Conservation (phyloP, 2,329 filamentous ascomycete genomes). For the Aspergillus sp. region DNA sequence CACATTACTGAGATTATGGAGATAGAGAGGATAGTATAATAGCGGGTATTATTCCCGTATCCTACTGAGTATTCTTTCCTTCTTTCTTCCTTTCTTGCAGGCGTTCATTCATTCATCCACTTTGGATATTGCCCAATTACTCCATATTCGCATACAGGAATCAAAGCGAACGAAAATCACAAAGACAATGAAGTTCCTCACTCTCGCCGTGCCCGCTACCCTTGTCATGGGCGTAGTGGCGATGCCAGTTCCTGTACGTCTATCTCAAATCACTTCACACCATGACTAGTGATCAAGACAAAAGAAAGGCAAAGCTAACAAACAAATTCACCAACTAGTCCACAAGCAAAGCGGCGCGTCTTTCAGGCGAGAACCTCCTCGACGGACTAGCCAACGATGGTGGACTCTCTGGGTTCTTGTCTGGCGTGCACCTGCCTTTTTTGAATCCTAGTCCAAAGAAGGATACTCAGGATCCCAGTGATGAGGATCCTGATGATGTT, state of each 20-base stretch:
- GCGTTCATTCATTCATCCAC: background rate
- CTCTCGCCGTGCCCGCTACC: conserved; percentile 1
- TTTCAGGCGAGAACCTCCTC: background rate
- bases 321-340: background rate
- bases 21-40: background rate
- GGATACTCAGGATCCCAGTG: background rate
- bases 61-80: background rate
- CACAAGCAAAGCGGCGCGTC: background rate
- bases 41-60: background rate
- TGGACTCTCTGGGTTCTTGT: background rate
- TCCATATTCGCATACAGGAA: no score
- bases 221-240: conserved; percentile 6
- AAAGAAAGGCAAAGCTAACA: no score
- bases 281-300: no score
- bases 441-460: background rate
- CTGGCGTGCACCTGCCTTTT: background rate
- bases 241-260: conserved; percentile 4
- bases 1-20: no score
- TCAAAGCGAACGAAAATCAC: no score
- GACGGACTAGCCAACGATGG: background rate
- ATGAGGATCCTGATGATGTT: background rate
- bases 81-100: background rate
- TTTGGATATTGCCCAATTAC: no score
- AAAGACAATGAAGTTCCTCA: conserved; percentile 11
- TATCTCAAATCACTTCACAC: no score